These are phyloP conservation scores for Boletus rufocinnamomeus DNA, from an alignment of 768 basidiomycete genomes.

Conservation along the genomic window DNA sequence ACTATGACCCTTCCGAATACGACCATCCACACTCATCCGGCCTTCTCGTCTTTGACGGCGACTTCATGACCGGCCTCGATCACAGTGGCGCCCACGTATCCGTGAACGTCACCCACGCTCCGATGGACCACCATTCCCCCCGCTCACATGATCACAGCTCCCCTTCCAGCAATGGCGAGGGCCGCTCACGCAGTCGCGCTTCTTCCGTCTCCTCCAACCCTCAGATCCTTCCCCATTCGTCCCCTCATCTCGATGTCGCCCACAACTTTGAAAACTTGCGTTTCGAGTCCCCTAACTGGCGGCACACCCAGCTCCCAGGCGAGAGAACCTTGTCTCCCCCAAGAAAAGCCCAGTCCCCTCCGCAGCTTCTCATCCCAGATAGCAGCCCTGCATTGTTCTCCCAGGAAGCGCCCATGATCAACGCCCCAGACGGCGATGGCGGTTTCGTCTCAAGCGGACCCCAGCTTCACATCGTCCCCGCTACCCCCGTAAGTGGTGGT, in stretches of 20 bases:
- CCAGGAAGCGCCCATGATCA: slow-evolving; percentile 52
- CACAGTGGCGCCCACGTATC: slow-evolving; percentile 37
- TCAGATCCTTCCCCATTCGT: slow-evolving; percentile 43
- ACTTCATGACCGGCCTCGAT: slow-evolving; percentile 42
- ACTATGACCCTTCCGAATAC: slow-evolving; percentile 77
- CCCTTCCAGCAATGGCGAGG: slow-evolving; percentile 59
- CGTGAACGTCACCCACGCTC: slow-evolving; percentile 40
- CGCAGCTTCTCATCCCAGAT: slow-evolving; percentile 59
- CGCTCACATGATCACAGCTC: slow-evolving; percentile 63
- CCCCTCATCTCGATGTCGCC: slow-evolving; percentile 59
- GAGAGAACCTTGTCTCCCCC: slow-evolving; percentile 41
- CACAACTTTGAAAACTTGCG: slow-evolving; percentile 60
- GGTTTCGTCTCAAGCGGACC: slow-evolving; percentile 52
- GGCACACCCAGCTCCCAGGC: slow-evolving; percentile 46
- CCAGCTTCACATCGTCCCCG: slow-evolving; percentile 76
- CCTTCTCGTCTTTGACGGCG: slow-evolving; percentile 62
- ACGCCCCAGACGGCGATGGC: slow-evolving; percentile 61
- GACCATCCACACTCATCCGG: slow-evolving; percentile 54
- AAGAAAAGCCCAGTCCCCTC: slow-evolving; percentile 66
- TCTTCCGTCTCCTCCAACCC: slow-evolving; percentile 69
- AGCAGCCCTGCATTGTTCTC: slow-evolving; percentile 45
- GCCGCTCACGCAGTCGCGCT: slow-evolving; percentile 55
- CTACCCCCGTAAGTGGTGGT: slow-evolving; percentile 74
- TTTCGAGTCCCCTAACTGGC: slow-evolving; percentile 67
- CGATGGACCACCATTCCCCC: slow-evolving; percentile 40